These are phyloP conservation scores for Ustulina deusta DNA, from an alignment of 2,329 filamentous ascomycete genomes.

Conservation along the genomic window DNA sequence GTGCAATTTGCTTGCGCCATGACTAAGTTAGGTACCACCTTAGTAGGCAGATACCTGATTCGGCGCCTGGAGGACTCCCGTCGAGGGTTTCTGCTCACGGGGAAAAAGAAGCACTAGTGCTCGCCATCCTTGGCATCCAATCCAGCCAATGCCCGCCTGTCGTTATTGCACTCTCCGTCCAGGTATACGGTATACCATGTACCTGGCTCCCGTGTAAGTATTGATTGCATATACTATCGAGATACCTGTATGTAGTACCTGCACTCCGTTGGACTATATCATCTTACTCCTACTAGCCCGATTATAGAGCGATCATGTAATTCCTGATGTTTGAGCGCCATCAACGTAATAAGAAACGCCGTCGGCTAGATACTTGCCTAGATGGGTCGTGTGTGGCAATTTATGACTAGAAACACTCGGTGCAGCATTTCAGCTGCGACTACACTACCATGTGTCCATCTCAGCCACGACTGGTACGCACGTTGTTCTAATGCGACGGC, in stretches of 20 bases:
- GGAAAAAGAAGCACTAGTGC: constrained; percentile 8
- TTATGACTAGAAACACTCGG: constrained; percentile 27
- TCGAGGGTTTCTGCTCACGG: background rate
- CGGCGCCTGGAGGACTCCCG: background rate
- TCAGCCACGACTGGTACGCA: constrained; percentile 33
- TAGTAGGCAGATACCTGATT: too few species aligned
- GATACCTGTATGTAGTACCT: too few species aligned
- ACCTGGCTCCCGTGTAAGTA: constrained; percentile 1
- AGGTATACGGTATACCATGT: constrained; percentile 1
- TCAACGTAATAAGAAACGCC: constrained; percentile 6
- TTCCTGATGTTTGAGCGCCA: background rate
- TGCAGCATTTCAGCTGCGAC: constrained; percentile 39
- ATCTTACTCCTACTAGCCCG: background rate
- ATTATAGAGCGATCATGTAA: background rate
- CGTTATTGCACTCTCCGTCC: constrained; percentile 4
- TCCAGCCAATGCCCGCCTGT: constrained; percentile 6
- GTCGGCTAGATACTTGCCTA: constrained; percentile 1
- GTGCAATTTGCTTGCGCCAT: constrained; percentile 9
- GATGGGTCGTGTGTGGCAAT: constrained; percentile 10
- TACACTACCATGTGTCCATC: constrained; percentile 29
- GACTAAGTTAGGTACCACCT: too few species aligned
- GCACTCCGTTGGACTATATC: too few species aligned
- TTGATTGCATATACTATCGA: background rate
- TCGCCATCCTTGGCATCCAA: background rate
- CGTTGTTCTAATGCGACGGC: constrained; percentile 22